These are phyloP conservation scores for Hibiscus mutabilis DNA, from an alignment of 345 rosid genomes.

Conservation along the genomic window DNA sequence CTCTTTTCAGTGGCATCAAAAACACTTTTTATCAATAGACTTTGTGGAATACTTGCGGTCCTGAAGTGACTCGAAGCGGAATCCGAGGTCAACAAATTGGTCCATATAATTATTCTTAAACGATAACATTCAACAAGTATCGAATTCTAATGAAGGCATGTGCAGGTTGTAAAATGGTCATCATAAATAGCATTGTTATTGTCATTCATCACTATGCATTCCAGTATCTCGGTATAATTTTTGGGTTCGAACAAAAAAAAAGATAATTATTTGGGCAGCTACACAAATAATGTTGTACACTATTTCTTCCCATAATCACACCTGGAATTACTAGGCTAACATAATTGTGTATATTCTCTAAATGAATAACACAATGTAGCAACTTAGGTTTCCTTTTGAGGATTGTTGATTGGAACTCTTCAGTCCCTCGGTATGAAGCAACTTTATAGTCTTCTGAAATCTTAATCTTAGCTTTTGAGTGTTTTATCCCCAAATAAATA, in stretches of 20 bases:
- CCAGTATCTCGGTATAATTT: constrained; percentile 15
- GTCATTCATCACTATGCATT: constrained; percentile 2
- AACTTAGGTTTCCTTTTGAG: constrained; percentile 18
- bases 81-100: neutral
- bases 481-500: neutral
- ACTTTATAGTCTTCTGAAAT: constrained; percentile 1
- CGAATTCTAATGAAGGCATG: neutral
- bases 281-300: constrained; percentile 11
- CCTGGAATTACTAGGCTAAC: neutral
- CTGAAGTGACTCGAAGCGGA: neutral
- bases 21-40: neutral
- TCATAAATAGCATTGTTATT: constrained; percentile 6
- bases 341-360: too few species aligned
- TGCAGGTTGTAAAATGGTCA: constrained; percentile 2
- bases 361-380: neutral
- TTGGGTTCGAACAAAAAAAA: neutral
- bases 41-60: neutral
- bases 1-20: neutral
- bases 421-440: neutral
- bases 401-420: constrained; percentile 16
- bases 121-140: neutral
- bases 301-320: constrained; percentile 12
- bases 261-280: constrained; percentile 13
- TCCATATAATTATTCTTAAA: neutral
- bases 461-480: neutral